Evolutionary conservation across 495 filamentous ascomycete genomes (phyloP).

Genomic region (Filosporella fistucella): DNA sequence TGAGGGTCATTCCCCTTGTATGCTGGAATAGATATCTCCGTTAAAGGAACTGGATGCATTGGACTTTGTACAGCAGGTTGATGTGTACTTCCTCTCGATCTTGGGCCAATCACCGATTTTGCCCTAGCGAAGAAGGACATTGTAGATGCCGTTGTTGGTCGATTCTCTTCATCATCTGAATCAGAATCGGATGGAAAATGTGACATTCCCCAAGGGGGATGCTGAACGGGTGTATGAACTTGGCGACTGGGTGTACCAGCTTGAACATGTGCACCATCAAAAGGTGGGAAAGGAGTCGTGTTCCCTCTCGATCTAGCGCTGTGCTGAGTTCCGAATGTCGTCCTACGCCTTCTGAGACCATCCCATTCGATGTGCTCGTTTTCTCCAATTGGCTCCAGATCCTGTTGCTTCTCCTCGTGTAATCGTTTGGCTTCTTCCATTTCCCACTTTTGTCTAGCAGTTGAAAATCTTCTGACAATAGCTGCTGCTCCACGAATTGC

Average conservation of each 20-base stretch:
- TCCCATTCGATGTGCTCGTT: conserved; percentile 88
- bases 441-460: conserved; percentile 71
- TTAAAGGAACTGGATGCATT: conserved; percentile 55
- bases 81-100: conserved; percentile 24
- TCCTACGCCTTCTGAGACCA: conserved; percentile 80
- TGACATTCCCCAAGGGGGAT: conserved; percentile 82
- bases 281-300: conserved; percentile 22
- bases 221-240: conserved; percentile 22
- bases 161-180: conserved; percentile 44
- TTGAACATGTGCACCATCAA: conserved; percentile 33
- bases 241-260: conserved; percentile 24
- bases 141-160: conserved; percentile 36
- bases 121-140: conserved; percentile 54
- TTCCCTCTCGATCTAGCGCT: conserved; percentile 14
- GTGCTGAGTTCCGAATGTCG: conserved; percentile 48
- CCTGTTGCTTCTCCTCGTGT: conserved; percentile 68
- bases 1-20: conserved; percentile 41
- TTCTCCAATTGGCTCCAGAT: conserved; percentile 72
- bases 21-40: conserved; percentile 51
- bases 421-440: conserved; percentile 74
- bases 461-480: conserved; percentile 80
- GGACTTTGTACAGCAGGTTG: conserved; percentile 36
- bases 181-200: conserved; percentile 70
- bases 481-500: conserved; percentile 90
- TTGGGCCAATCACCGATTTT: conserved; percentile 43